Conservation (phyloP, 2,329 filamentous ascomycete genomes). For the Leptographium wingfieldii region DNA sequence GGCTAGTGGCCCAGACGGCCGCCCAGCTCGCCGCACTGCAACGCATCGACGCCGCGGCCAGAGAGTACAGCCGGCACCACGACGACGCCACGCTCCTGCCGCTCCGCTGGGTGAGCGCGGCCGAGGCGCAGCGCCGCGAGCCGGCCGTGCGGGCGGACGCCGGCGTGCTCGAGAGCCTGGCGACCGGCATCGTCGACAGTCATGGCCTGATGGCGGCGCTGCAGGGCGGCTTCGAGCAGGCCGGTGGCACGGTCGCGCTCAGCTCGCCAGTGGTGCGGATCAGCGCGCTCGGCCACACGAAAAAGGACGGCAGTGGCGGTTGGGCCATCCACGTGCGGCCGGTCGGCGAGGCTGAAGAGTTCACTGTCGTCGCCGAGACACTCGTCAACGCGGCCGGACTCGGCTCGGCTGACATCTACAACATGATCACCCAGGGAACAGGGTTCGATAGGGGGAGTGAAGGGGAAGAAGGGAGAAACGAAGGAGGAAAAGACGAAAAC, state of each 20-base stretch:
- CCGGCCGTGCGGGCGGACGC: slow-evolving; percentile 60
- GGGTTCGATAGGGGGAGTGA: background rate
- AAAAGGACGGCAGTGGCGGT: slow-evolving; percentile 36
- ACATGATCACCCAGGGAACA: slow-evolving; percentile 48
- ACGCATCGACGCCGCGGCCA: slow-evolving; percentile 33
- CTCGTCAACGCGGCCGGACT: slow-evolving; percentile 81
- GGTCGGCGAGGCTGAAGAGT: background rate
- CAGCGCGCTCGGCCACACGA: slow-evolving; percentile 26
- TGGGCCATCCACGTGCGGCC: slow-evolving; percentile 52
- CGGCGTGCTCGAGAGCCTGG: slow-evolving; percentile 70
- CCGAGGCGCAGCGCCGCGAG: slow-evolving; percentile 53
- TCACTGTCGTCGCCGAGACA: slow-evolving; percentile 52
- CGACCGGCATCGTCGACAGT: slow-evolving; percentile 82
- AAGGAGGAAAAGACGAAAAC: background rate
- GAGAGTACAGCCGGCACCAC: slow-evolving; percentile 15
- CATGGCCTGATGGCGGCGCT: slow-evolving; percentile 76
- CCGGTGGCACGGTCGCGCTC: slow-evolving; percentile 62
- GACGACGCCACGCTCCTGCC: slow-evolving; percentile 24
- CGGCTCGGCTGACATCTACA: slow-evolving; percentile 62
- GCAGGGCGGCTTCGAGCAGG: slow-evolving; percentile 62
- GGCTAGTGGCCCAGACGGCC: slow-evolving; percentile 80
- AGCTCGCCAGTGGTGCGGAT: slow-evolving; percentile 52
- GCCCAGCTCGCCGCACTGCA: slow-evolving; percentile 53
- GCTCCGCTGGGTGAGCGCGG: slow-evolving; percentile 51
- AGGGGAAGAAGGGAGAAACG: rapidly evolving